Evolutionary conservation across 176 grass and related monocot species (phyloP), one percentile per base, ranked within the genome.

Genomic region (Hsuehochloa calcarea): DNA sequence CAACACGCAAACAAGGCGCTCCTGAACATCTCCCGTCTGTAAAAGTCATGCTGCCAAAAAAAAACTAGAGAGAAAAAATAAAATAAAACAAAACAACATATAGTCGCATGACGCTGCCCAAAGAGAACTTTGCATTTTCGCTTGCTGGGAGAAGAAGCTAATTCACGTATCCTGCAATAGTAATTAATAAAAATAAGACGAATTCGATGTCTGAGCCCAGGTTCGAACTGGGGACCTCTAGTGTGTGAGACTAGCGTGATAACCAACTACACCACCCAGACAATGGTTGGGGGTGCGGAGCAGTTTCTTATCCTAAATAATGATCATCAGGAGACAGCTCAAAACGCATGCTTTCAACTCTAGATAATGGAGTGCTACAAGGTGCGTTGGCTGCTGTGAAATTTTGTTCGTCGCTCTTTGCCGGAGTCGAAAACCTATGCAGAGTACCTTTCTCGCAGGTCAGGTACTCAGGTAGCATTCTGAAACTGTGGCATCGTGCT

Each of bases 141-240:
- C 13, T 49, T 49, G 19, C 17, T 8, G 52, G 52, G 6, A 54
- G 47, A 51, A 52, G 52, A 9, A 56, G 19, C 52, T 22, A 56
- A 49, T 14, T 49, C 46, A 49, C 4, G 4, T 49, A 14, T 49
- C 4, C 3, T 49, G 13, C 13, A 49, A 12, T 2, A 45, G 3
- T 3, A 45, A 14, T 5, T 3, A 45, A 14, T 5, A 8, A 35
- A 61, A 27, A 44, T 1, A 20, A 11, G 0, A 0, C 0, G 0
- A 29, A 20, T 0, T 7, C 12, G 0, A 3, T 89, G 82, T 86
- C 88, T 82, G 78, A 90, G 89, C 86, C 82, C 89, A 90, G 86
- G 85, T 76, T 94, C 92, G 89, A 94, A 91, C 92, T 90, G 92
- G 88, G 88, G 88, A 90, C 92, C 88, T 93, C 78, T 93, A 88